Base-by-base conservation (phyloP, 306 rosid genomes). In the Lathyrus aphaca region DNA sequence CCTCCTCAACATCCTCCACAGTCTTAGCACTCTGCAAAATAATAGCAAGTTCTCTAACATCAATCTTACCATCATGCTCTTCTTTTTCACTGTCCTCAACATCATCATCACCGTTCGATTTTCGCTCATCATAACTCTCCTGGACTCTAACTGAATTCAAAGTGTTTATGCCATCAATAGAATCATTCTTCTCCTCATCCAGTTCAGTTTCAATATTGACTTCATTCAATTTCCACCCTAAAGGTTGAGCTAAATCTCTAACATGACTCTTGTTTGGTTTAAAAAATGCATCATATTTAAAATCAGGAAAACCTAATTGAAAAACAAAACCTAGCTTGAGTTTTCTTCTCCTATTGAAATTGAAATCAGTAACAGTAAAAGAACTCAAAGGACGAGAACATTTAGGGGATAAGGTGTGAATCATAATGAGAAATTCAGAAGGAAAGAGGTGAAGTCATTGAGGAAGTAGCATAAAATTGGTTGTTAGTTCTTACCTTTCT, bases 21-120 rank as follows among this genome's bases (percentile, higher is more conserved):
- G 92, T 94, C 84, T 77, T 83, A 2, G 82, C 85, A 18, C 81
- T 69, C 74, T 71, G 83, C 70, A 91, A 86, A 66, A 82, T 70
- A 74, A 19, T 18, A 2, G 91, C 95, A 66, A 94, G 79, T 0
- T 63, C 96, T 56, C 85, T 85, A 69, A 94, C 99, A 78, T 94
- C 92, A 64, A 94, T 21, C 74, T 66, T 77, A 17, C 53, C 63
- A 30, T 51, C 76, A 61, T 63, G 50, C 76, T 60, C 82, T 43
- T 73, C 86, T 56, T 72, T 58, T 6, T 29, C 51, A 29, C 66
- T 86, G 56, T 75, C 69, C 12, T 46, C 51, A 14, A 21, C 74
- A 58, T 74, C 77, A 69, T 50, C 59, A 30, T 55, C 80, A 16
- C 60, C 69, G 14, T 4, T 56, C 70, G 60, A 18, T 72, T 73